These are phyloP conservation scores for Trichosporon asahii DNA, from an alignment of 1,284 basidiomycete genomes.

Conservation along the genomic window DNA sequence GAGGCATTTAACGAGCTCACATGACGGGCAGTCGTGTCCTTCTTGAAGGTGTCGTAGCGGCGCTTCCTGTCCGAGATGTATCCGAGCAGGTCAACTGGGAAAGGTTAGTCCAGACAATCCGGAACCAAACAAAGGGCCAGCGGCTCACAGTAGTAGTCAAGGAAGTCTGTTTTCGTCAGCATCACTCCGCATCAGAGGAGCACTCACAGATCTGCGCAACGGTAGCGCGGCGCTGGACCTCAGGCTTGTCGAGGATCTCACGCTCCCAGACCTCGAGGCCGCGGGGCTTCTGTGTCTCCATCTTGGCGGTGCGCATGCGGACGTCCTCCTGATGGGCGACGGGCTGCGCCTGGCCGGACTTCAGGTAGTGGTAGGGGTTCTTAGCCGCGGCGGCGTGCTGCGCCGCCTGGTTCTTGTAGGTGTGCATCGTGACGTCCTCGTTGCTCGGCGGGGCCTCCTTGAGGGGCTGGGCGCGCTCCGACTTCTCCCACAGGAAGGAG, in stretches of 20 bases:
- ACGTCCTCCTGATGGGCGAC: slow-evolving; percentile 38
- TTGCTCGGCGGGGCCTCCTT: slow-evolving; percentile 19
- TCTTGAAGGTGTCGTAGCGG: slow-evolving; percentile 72
- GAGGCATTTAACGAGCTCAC: slow-evolving; percentile 45
- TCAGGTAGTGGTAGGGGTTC: slow-evolving; percentile 24
- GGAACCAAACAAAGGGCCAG: neutral
- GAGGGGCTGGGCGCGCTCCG: slow-evolving; percentile 32
- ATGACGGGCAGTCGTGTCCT: slow-evolving; percentile 69
- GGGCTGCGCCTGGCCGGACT: slow-evolving; percentile 15
- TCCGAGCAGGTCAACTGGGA: slow-evolving; percentile 71
- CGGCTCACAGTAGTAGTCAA: slow-evolving; percentile 74
- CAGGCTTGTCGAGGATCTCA: slow-evolving; percentile 72
- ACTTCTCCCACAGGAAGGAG: slow-evolving; percentile 43
- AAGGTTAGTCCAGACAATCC: slow-evolving; percentile 16
- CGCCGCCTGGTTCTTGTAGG: slow-evolving; percentile 35
- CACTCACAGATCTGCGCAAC: slow-evolving; percentile 85
- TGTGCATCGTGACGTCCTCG: slow-evolving; percentile 52
- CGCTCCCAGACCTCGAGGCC: slow-evolving; percentile 73
- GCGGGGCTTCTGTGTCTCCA: slow-evolving; percentile 37
- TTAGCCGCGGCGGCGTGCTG: neutral
- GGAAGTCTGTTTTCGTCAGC: slow-evolving; percentile 63
- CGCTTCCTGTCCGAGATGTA: slow-evolving; percentile 81
- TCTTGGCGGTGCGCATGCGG: slow-evolving; percentile 43
- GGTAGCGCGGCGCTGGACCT: slow-evolving; percentile 88
- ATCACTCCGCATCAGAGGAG: neutral